phyloP scores from a whole-genome alignment of 2,329 filamentous ascomycete species.

The Rhytidhysteron rufulum region DNA sequence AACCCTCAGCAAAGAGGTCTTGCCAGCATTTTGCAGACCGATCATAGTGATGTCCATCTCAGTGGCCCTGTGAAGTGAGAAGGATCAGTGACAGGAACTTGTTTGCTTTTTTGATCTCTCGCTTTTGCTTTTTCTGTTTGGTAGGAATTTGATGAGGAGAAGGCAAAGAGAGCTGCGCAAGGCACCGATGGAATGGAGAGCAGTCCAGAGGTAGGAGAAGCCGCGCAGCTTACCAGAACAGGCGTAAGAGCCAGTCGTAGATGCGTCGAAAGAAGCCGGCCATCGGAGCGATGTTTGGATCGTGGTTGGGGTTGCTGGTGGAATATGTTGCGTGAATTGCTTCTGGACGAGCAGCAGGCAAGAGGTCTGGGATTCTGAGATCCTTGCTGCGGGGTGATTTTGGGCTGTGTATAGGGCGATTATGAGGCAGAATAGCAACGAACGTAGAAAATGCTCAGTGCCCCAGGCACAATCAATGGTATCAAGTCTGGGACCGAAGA shows the following conservation, averaged over 20 bases:
- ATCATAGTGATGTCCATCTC: conserved; percentile 99
- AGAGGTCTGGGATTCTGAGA: conserved; percentile 31
- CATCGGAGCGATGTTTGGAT: conserved; percentile 55
- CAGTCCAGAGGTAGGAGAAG: conserved; percentile 19
- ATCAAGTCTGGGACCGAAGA: background rate
- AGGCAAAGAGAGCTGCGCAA: conserved; percentile 4
- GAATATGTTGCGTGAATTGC: conserved; percentile 6
- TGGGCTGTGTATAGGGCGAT: conserved; percentile 7
- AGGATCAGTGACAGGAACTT: conserved; percentile 18
- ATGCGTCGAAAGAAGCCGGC: conserved; percentile 87
- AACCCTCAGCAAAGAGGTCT: conserved; percentile 90
- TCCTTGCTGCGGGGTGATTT: conserved; percentile 28
- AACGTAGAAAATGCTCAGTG: background rate
- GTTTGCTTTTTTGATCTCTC: conserved; percentile 7
- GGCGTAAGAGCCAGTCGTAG: conserved; percentile 97
- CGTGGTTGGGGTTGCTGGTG: conserved; percentile 15
- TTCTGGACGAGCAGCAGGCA: background rate
- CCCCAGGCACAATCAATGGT: background rate
- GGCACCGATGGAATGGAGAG: conserved; percentile 20
- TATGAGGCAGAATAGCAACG: background rate
- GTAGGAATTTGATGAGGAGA: conserved; percentile 13
- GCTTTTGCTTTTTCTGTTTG: conserved; percentile 17
- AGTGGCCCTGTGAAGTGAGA: conserved; percentile 66
- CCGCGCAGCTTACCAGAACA: conserved; percentile 75
- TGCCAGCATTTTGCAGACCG: conserved; percentile 94